Conservation (phyloP, 1,139 yeast species). For the Debaryomycetaceae sp. region DNA sequence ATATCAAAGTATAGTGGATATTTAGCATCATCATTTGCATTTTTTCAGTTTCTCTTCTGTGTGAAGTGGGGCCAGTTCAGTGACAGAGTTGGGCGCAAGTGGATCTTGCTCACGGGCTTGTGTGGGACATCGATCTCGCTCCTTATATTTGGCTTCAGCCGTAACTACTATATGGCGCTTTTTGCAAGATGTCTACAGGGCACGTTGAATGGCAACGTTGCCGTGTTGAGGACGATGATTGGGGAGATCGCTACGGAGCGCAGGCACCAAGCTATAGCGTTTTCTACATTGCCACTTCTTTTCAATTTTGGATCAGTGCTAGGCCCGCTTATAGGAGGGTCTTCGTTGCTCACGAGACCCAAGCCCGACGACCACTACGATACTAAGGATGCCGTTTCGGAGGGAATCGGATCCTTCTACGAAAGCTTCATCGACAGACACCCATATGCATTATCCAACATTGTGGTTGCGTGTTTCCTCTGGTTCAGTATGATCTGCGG, state of each 20-base stretch:
- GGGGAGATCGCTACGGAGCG: constrained; percentile 37
- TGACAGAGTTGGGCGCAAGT: constrained; percentile 32
- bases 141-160: constrained; percentile 31
- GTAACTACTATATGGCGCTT: constrained; percentile 30
- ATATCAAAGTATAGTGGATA: constrained; percentile 37
- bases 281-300: constrained; percentile 31
- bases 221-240: constrained; percentile 35
- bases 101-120: constrained; percentile 28
- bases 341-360: constrained; percentile 26
- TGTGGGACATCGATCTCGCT: constrained; percentile 28
- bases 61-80: constrained; percentile 36
- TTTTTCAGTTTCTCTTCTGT: constrained; percentile 34
- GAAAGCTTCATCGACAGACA: constrained; percentile 32
- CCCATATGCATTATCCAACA: constrained; percentile 62
- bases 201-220: constrained; percentile 33
- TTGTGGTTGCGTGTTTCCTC: constrained; percentile 47
- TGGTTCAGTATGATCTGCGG: constrained; percentile 37
- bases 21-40: constrained; percentile 36
- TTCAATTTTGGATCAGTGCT: constrained; percentile 36
- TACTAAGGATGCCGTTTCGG: neutral
- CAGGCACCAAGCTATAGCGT: constrained; percentile 36
- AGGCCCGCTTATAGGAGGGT: constrained; percentile 61
- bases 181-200: constrained; percentile 33
- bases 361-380: constrained; percentile 1
- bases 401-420: constrained; percentile 9